Evolutionary conservation across 768 basidiomycete species (phyloP).

Genomic region (Kwoniella pini): DNA sequence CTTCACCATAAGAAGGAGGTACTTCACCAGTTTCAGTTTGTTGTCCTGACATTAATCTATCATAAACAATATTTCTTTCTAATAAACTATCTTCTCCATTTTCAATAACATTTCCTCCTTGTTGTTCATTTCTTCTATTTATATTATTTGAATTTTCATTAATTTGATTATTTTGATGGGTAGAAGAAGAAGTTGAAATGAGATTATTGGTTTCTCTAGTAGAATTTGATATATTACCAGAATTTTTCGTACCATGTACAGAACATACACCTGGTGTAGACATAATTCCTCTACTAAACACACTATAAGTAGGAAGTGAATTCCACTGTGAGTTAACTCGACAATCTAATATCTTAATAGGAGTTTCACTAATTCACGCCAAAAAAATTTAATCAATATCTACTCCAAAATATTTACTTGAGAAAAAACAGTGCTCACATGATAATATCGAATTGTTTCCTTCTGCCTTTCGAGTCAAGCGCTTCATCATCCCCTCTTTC

Average conservation of each 20-base stretch:
- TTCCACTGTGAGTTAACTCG: constrained; percentile 78
- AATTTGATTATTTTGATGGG: neutral
- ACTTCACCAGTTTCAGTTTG: constrained; percentile 78
- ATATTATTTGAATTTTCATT: neutral
- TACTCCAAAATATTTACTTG: no score
- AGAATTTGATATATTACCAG: neutral
- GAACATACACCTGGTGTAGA: constrained; percentile 37
- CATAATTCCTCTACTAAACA: constrained; percentile 22
- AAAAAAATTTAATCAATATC: constrained; percentile 10
- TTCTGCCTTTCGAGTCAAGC: constrained; percentile 68
- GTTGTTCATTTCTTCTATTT: constrained; percentile 9
- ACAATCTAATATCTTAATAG: constrained; percentile 83
- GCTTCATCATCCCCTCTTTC: constrained; percentile 73
- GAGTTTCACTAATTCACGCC: constrained; percentile 58
- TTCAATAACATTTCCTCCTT: constrained; percentile 4
- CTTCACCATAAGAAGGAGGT: constrained; percentile 71
- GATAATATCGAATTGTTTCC: constrained; percentile 82
- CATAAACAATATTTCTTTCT: constrained; percentile 63
- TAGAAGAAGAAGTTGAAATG: neutral
- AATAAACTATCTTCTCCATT: constrained; percentile 46
- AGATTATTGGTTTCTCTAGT: neutral
- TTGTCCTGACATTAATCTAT: constrained; percentile 77
- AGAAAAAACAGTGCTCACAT: constrained; percentile 54
- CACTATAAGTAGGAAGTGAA: constrained; percentile 72
- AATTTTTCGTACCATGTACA: constrained; percentile 45